Conservation (phyloP, 1,284 basidiomycete species). For the Sporisorium exsertum region DNA sequence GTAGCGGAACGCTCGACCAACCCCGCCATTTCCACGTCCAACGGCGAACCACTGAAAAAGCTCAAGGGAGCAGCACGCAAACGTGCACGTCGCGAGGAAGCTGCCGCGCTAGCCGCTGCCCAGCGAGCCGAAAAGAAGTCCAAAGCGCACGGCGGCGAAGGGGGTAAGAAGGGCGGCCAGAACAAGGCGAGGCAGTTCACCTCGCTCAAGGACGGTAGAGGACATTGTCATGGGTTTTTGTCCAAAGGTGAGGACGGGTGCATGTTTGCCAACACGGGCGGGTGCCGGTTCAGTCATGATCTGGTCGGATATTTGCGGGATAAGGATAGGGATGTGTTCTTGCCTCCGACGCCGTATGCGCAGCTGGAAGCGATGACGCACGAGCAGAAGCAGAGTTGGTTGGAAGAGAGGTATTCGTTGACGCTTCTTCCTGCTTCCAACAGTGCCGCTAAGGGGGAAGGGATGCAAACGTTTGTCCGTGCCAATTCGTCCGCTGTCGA, state of each 20-base stretch:
- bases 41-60: conserved; percentile 29
- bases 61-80: conserved; percentile 53
- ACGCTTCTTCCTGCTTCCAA: conserved; percentile 10
- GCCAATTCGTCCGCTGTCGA: conserved; percentile 67
- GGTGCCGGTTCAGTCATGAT: conserved; percentile 84
- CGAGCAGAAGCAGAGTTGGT: conserved; percentile 26
- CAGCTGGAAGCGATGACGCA: conserved; percentile 11
- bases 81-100: conserved; percentile 40
- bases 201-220: conserved; percentile 36
- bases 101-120: conserved; percentile 26
- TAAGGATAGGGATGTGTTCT: conserved; percentile 80
- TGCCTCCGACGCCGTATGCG: conserved; percentile 53
- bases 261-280: conserved; percentile 29
- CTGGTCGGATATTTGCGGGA: conserved; percentile 79
- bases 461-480: conserved; percentile 21
- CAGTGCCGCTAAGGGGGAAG: neutral
- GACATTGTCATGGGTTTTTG: conserved; percentile 36
- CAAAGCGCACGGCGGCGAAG: conserved; percentile 5
- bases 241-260: conserved; percentile 33
- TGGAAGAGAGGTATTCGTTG: conserved; percentile 48
- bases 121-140: conserved; percentile 32
- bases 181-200: conserved; percentile 50
- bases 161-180: conserved; percentile 42
- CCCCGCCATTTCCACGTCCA: conserved; percentile 10
- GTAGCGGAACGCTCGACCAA: conserved; percentile 33